phyloP scores from a whole-genome alignment of 2,329 filamentous ascomycete genomes.

The Botrytis deweyae region DNA sequence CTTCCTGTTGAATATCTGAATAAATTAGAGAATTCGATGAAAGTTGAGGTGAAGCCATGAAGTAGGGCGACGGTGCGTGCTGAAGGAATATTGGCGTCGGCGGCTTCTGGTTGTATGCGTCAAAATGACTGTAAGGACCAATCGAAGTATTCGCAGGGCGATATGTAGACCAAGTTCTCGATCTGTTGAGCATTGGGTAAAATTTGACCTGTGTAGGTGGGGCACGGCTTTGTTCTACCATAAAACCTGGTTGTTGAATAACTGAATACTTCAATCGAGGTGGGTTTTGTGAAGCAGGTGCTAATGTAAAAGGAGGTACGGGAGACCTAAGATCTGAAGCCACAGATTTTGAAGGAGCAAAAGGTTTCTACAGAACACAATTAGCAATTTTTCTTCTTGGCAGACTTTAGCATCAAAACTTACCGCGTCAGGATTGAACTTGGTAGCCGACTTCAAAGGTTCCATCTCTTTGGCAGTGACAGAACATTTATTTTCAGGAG shows the following conservation, averaged over 20 bases:
- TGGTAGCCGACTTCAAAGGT: neutral
- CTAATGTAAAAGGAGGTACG: neutral
- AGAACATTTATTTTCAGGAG: neutral
- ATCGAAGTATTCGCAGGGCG: neutral
- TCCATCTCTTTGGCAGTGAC: neutral
- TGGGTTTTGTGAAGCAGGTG: neutral
- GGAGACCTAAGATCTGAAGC: neutral
- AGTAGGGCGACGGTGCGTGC: neutral
- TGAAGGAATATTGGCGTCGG: neutral
- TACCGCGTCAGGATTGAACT: constrained; percentile 19
- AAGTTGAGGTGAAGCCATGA: neutral
- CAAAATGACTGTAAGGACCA: neutral
- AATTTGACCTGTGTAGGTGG: neutral
- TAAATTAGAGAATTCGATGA: neutral
- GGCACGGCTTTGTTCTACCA: constrained; percentile 3
- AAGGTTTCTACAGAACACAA: neutral
- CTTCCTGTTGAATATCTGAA: neutral
- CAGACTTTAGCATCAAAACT: neutral
- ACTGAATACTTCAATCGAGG: constrained; percentile 3
- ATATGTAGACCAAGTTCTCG: neutral
- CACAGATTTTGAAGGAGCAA: neutral
- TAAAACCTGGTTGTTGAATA: constrained; percentile 4
- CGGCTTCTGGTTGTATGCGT: neutral
- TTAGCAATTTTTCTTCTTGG: neutral
- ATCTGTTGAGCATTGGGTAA: neutral